phyloP scores from a whole-genome alignment of 2,329 filamentous ascomycete species.

The Apiospora koreana region DNA sequence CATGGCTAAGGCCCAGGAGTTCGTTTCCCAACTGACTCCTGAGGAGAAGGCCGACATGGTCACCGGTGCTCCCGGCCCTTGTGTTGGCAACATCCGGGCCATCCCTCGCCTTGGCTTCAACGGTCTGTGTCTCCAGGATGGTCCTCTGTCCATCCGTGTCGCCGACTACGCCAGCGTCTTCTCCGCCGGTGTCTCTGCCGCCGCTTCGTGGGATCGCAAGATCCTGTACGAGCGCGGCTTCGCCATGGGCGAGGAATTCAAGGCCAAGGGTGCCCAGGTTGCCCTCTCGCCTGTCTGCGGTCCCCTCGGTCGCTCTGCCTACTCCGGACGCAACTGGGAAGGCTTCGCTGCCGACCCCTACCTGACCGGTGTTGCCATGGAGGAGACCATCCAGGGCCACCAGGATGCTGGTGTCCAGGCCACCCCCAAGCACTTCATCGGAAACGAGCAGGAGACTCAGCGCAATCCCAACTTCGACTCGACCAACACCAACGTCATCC shows the following conservation, averaged over 20 bases:
- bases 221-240: conserved; percentile 50
- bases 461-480: conserved; percentile 13
- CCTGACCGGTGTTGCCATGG: conserved; percentile 57
- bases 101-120: conserved; percentile 57
- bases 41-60: conserved; percentile 22
- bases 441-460: conserved; percentile 29
- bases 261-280: conserved; percentile 72
- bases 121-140: conserved; percentile 68
- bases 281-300: conserved; percentile 51
- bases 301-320: conserved; percentile 44
- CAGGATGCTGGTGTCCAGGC: conserved; percentile 40
- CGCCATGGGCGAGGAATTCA: conserved; percentile 60
- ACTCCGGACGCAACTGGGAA: conserved; percentile 66
- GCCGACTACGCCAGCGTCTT: conserved; percentile 70
- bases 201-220: conserved; percentile 68
- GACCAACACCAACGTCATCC: conserved; percentile 12
- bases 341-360: conserved; percentile 66
- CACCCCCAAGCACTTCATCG: conserved; percentile 41
- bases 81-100: conserved; percentile 38
- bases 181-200: conserved; percentile 68
- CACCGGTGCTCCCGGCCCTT: conserved; percentile 19
- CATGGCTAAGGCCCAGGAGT: conserved; percentile 36
- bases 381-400: conserved; percentile 34
- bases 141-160: conserved; percentile 66
- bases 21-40: conserved; percentile 19